Evolutionary conservation across 2,329 filamentous ascomycete genomes (phyloP).

Genomic region (Exophiala alcalophila): DNA sequence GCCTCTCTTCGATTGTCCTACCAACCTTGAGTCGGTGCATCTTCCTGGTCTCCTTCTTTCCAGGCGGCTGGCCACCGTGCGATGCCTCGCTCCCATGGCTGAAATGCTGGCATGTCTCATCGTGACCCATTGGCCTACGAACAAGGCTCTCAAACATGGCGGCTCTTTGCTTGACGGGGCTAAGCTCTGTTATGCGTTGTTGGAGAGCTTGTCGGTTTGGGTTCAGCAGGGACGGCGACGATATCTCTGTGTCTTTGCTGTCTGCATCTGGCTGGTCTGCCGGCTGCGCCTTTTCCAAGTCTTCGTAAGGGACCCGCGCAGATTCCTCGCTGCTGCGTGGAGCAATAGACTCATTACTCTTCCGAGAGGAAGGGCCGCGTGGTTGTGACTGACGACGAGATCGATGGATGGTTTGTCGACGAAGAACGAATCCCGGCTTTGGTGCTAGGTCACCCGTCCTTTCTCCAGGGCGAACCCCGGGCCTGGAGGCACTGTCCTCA

Average conservation of each 20-base stretch:
- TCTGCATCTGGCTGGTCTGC: neutral
- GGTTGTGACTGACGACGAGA: conserved; percentile 9
- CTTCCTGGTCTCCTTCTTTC: conserved; percentile 7
- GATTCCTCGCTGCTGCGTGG: conserved; percentile 24
- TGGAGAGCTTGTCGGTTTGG: conserved; percentile 2
- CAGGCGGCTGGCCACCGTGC: neutral
- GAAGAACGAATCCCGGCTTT: conserved; percentile 4
- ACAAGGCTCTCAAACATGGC: conserved; percentile 27
- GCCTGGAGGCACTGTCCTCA: conserved; percentile 13
- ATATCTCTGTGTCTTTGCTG: neutral
- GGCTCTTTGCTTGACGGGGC: conserved; percentile 25
- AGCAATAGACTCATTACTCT: conserved; percentile 13
- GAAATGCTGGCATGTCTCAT: conserved; percentile 10
- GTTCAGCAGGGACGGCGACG: neutral
- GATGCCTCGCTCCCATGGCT: conserved; percentile 2
- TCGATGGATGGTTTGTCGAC: conserved; percentile 7
- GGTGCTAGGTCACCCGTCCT: conserved; percentile 6
- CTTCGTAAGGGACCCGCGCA: conserved; percentile 12
- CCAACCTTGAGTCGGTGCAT: conserved; percentile 22
- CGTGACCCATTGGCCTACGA: conserved; percentile 7
- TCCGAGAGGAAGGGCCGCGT: conserved; percentile 3
- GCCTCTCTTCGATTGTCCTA: conserved; percentile 18
- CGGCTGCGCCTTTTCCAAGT: neutral
- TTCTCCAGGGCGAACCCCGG: conserved; percentile 11
- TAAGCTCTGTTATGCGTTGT: conserved; percentile 9